These are phyloP conservation scores for Leccinum subfulvum DNA, from an alignment of 1,284 basidiomycete species.

Conservation along the genomic window DNA sequence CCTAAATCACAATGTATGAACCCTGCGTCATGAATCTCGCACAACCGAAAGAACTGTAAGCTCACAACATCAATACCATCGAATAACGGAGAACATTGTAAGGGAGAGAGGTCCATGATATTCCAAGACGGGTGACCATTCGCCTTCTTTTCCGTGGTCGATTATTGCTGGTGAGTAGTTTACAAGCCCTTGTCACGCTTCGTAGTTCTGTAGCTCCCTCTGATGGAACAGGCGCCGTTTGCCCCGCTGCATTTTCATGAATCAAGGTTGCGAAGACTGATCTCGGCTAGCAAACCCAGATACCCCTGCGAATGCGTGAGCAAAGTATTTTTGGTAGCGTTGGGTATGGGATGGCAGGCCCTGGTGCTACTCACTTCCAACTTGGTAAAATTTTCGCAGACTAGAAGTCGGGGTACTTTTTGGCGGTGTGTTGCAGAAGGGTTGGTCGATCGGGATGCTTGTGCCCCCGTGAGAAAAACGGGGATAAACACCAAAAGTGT, in stretches of 20 bases:
- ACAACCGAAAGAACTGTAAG: not conserved
- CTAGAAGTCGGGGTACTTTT: not conserved
- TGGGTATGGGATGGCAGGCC: not conserved
- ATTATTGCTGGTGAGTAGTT: not conserved
- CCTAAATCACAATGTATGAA: not conserved
- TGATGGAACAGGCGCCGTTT: not conserved
- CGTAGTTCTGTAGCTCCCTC: not conserved
- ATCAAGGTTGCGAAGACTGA: not conserved
- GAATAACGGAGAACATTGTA: not conserved
- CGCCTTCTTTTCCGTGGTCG: not conserved
- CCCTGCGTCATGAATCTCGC: not conserved
- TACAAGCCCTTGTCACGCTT: not conserved
- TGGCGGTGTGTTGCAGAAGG: too few species aligned
- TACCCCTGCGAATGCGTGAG: not conserved
- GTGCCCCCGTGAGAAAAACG: not conserved
- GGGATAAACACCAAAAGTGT: not conserved
- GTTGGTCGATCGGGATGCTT: not conserved
- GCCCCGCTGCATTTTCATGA: not conserved
- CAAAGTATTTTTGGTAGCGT: not conserved
- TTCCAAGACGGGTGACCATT: not conserved
- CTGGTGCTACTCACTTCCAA: not conserved
- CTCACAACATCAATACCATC: not conserved
- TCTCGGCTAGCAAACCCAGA: not conserved
- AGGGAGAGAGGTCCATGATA: not conserved
- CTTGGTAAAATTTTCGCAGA: not conserved